Evolutionary conservation across 192 early-diverging fungal genomes (phyloP).

Genomic region (Coemansia sp.): DNA sequence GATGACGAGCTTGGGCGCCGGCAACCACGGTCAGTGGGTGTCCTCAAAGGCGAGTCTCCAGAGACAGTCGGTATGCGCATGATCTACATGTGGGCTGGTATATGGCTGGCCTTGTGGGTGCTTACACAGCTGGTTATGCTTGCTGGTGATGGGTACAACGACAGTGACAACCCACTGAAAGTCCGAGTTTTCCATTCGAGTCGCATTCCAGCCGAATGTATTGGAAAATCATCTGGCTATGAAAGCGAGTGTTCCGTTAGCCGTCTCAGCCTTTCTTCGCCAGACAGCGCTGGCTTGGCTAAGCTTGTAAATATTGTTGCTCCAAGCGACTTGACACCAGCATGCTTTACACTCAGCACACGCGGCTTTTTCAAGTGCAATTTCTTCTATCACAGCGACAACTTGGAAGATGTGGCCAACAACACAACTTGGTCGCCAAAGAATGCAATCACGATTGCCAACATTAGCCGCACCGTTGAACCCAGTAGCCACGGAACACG

Average conservation of each 20-base stretch:
- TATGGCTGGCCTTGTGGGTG: conserved; percentile 38
- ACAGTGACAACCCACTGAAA: conserved; percentile 23
- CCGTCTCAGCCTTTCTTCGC: conserved; percentile 36
- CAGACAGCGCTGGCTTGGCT: conserved; percentile 39
- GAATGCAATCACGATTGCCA: conserved; percentile 38
- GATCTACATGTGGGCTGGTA: conserved; percentile 28
- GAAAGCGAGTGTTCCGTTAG: conserved; percentile 14
- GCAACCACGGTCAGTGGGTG: neutral
- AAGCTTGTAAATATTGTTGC: conserved; percentile 18
- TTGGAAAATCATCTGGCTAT: neutral
- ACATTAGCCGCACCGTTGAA: conserved; percentile 16
- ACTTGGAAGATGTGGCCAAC: neutral
- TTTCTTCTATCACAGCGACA: neutral
- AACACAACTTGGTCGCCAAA: conserved; percentile 21
- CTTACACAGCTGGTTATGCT: conserved; percentile 27
- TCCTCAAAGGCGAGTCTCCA: conserved; percentile 30
- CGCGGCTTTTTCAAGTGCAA: conserved; percentile 44
- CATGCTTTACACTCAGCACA: conserved; percentile 36
- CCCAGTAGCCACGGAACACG: conserved; percentile 19
- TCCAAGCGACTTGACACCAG: conserved; percentile 4
- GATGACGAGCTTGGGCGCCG: conserved; percentile 26
- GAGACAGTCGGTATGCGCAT: conserved; percentile 38
- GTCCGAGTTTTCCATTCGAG: conserved; percentile 37
- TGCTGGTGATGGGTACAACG: conserved; percentile 28
- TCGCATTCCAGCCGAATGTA: conserved; percentile 23